Base-by-base conservation (phyloP, 2,329 filamentous ascomycete species). In the Chaetomium globosum region DNA sequence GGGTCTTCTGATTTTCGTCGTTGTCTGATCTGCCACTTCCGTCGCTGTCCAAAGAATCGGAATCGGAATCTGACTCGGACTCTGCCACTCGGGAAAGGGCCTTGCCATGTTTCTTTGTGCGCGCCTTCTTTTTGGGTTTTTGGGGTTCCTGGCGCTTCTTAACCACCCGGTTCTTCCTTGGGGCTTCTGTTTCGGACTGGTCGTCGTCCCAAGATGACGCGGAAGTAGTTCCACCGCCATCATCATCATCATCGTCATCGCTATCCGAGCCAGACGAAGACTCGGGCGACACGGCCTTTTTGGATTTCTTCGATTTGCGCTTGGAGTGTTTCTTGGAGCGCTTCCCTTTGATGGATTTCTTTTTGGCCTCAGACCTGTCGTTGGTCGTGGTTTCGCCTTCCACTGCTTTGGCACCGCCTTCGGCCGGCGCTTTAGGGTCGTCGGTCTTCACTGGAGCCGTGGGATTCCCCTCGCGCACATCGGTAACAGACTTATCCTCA, bases 61-160 rank as follows among this genome's bases (percentile, higher is more conserved):
- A 71, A 23, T 72, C 71, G 2, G 72, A 73, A 3, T 61, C 68
- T 4, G 72, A 71, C 9, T 12, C 67, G 10, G 72, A 70, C 0
- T 56, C 63, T 33, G 68, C 63, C 2, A 59, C 28, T 58, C 73
- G 75, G 53, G 58, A 8, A 0, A 56, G 7, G 0, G 59, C 52
- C 68, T 74, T 77, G 61, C 73, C 76, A 0, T 65, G 63, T 61
- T 74, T 73, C 62, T 71, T 75, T 1, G 69, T 13, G 21, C 67
- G 67, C 30, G 58, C 30, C 52, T 73, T 74, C 61, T 73, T 75
- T 67, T 74, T 77, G 36, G 67, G 26, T 55, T 74, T 76, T 12
- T 71, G 71, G 6, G 64, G n/a, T 19, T 73, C 72, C 28, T 71
- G 71, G 2, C 73, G 75, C 61, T 75, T 77, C 69, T 75, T 77